phyloP scores from a whole-genome alignment of 2,329 filamentous ascomycete genomes.

The Capronia americana region DNA sequence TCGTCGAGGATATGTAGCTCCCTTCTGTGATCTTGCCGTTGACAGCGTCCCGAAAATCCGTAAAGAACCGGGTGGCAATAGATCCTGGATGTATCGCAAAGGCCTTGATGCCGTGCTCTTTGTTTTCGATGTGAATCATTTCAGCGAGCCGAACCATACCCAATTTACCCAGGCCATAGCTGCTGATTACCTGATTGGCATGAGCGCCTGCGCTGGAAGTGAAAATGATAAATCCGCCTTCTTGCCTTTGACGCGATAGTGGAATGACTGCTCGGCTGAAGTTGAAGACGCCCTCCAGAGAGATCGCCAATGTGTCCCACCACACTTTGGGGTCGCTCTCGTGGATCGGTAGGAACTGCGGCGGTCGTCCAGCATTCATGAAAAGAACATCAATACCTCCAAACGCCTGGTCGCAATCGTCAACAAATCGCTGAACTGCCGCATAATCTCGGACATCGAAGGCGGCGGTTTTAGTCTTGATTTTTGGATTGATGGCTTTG shows the following conservation, averaged over 20 bases:
- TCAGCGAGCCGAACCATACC: slow-evolving; percentile 31
- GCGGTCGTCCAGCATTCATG: slow-evolving; percentile 50
- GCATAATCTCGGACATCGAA: slow-evolving; percentile 50
- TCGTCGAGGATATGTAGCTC: slow-evolving; percentile 23
- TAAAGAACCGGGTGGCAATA: slow-evolving; percentile 31
- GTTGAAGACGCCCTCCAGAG: slow-evolving; percentile 32
- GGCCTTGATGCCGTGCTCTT: slow-evolving; percentile 28
- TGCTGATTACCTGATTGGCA: slow-evolving; percentile 26
- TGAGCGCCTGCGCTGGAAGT: slow-evolving; percentile 33
- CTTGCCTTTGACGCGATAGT: slow-evolving; percentile 22
- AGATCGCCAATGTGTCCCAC: slow-evolving; percentile 33
- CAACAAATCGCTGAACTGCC: slow-evolving; percentile 46
- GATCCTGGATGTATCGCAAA: slow-evolving; percentile 34
- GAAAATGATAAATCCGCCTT: slow-evolving; percentile 33
- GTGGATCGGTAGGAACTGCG: slow-evolving; percentile 30
- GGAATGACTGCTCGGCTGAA: slow-evolving; percentile 31
- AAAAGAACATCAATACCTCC: slow-evolving; percentile 53
- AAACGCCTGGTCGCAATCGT: slow-evolving; percentile 48
- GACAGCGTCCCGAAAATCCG: slow-evolving; percentile 30
- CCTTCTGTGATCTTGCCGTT: slow-evolving; percentile 20
- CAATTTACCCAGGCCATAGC: slow-evolving; percentile 33
- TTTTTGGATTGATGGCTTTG: slow-evolving; percentile 24
- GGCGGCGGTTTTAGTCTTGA: slow-evolving; percentile 20
- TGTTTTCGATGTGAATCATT: slow-evolving; percentile 33
- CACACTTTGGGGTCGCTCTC: slow-evolving; percentile 32